Percentiles rank a stretch among this genome's conserved stretches.
These are phyloP conservation scores for Aspergillus sp. DNA, from an alignment of 2,329 filamentous ascomycete genomes.

Conservation along the genomic window DNA sequence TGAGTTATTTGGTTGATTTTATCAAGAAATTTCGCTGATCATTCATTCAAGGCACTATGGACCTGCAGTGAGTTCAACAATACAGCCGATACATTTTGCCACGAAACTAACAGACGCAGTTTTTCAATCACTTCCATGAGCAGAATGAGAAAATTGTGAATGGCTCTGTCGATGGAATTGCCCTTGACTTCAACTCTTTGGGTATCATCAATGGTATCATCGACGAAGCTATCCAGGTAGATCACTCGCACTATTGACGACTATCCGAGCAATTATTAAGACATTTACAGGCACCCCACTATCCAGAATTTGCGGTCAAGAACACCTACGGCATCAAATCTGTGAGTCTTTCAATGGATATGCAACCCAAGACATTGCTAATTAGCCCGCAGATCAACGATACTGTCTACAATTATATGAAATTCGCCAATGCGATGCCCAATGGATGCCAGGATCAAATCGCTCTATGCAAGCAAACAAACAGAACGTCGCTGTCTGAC, in stretches of 20 bases:
- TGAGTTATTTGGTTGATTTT: conserved; percentile 21
- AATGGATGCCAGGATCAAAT: conserved; percentile 59
- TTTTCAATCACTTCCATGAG: conserved; percentile 55
- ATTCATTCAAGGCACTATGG: conserved; percentile 42
- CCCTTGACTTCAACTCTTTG: conserved; percentile 51
- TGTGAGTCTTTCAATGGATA: conserved; percentile 11
- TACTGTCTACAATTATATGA: conserved; percentile 56
- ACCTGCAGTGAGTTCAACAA: conserved; percentile 31
- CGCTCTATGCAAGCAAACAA: conserved; percentile 59
- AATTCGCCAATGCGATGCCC: conserved; percentile 57
- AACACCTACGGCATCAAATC: conserved; percentile 53
- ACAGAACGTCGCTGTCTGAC: conserved; percentile 52
- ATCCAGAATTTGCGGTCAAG: conserved; percentile 50
- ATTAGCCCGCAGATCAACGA: conserved; percentile 43
- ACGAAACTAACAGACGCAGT: conserved; percentile 26
- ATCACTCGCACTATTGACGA: not conserved
- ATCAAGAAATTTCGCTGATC: not conserved
- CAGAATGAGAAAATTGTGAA: conserved; percentile 53
- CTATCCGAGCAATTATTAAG: not conserved
- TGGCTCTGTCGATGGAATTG: conserved; percentile 43
- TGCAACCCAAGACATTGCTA: too few relatives aligned
- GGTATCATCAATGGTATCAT: conserved; percentile 56
- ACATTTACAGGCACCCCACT: conserved; percentile 31
- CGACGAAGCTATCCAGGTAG: conserved; percentile 46
- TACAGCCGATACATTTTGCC: not conserved